A percentile compares a stretch with the other conserved stretches of the same genome.
Conservation (phyloP, 805 yeast genomes). For the Kregervanrija delftensis region DNA sequence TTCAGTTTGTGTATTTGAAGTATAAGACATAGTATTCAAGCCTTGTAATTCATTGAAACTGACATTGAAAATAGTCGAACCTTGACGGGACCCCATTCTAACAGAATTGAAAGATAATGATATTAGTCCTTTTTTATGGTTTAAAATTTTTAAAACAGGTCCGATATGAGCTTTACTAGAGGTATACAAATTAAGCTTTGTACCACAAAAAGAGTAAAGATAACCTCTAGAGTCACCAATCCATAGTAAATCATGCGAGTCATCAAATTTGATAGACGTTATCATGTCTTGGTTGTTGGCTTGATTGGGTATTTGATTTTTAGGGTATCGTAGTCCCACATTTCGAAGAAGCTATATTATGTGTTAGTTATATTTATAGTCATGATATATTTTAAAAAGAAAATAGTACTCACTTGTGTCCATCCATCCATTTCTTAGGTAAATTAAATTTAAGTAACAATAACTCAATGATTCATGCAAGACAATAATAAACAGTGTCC, state of each 20-base stretch:
- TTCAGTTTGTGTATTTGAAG: constrained; percentile 35
- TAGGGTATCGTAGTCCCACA: constrained; percentile 14
- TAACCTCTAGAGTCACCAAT: constrained; percentile 64
- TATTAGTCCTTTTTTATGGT: constrained; percentile 51
- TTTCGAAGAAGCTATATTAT: too few species aligned
- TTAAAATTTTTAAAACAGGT: constrained; percentile 45
- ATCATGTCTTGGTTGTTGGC: constrained; percentile 15
- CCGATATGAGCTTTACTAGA: constrained; percentile 46
- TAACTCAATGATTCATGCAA: too few species aligned
- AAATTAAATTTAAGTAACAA: too few species aligned
- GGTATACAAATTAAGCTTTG: constrained; percentile 48
- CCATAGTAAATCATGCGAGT: constrained; percentile 75
- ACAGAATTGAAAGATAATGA: constrained; percentile 47
- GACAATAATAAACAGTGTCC: too few species aligned
- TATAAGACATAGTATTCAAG: constrained; percentile 35
- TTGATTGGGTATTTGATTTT: constrained; percentile 12
- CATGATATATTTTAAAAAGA: neutral
- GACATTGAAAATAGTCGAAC: constrained; percentile 35
- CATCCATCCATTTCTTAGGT: too few species aligned
- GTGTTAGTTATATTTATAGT: constrained; percentile 4
- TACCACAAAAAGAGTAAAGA: constrained; percentile 36
- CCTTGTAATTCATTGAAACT: constrained; percentile 24
- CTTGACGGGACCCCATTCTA: constrained; percentile 50
- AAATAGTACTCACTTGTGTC: too few species aligned
- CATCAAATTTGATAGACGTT: constrained; percentile 51